These are phyloP conservation scores for Bolboschoenus planiculmis DNA, from an alignment of 176 grass and related monocot genomes.

Conservation along the genomic window DNA sequence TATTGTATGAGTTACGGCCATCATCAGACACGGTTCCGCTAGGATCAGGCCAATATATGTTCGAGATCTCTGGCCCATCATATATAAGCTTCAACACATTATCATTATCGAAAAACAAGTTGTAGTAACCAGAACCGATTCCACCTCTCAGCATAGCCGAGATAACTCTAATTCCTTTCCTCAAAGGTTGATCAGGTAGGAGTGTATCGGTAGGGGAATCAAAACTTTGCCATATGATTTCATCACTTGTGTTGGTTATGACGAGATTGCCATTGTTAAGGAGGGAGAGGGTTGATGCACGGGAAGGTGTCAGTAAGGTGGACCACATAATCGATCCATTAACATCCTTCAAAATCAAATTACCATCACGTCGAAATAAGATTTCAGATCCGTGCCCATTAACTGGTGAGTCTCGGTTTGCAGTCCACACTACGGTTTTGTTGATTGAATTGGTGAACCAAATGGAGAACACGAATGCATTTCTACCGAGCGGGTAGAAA, in stretches of 20 bases:
- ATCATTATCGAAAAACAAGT: constrained; percentile 38
- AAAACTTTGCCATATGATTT: constrained; percentile 39
- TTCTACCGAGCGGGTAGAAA: constrained; percentile 39
- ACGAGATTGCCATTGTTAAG: constrained; percentile 44
- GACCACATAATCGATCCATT: constrained; percentile 51
- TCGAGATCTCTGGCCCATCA: constrained; percentile 34
- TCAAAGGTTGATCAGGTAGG: constrained; percentile 23
- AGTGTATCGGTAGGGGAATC: constrained; percentile 43
- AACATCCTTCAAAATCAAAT: constrained; percentile 31
- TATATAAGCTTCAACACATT: constrained; percentile 42
- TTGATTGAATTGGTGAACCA: constrained; percentile 33
- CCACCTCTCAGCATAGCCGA: neutral
- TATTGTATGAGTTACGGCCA: constrained; percentile 32
- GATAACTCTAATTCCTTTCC: neutral
- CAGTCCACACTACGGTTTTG: constrained; percentile 46
- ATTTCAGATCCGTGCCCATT: constrained; percentile 35
- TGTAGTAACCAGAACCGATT: constrained; percentile 11
- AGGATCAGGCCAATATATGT: constrained; percentile 38
- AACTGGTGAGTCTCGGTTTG: constrained; percentile 34
- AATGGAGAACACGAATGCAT: constrained; percentile 54
- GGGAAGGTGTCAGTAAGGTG: constrained; percentile 20
- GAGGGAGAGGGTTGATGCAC: constrained; percentile 24
- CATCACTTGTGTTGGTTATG: constrained; percentile 24
- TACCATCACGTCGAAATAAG: constrained; percentile 38
- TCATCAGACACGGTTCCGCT: neutral